Conservation (phyloP, 73 alveolate genomes). For the Symbiodinium pilosum region DNA sequence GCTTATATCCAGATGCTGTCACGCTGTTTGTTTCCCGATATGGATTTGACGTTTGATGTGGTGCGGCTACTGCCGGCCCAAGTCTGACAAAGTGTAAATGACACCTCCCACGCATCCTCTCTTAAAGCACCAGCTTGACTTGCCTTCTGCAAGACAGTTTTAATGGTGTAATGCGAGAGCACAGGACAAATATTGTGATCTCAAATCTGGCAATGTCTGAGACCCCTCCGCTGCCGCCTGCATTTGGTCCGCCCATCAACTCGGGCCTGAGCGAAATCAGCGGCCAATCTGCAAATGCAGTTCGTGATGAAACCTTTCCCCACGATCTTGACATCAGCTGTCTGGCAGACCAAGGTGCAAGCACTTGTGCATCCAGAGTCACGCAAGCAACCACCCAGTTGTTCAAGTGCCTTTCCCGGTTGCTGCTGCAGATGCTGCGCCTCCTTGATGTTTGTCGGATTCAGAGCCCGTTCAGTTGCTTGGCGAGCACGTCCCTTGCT, state of each 20-base stretch:
- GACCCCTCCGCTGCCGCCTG: constrained; percentile 12
- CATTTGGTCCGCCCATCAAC: neutral
- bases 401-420: neutral
- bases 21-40: no score
- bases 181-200: no score
- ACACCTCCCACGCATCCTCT: no score
- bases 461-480: neutral
- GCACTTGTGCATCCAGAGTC: neutral
- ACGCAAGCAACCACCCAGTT: neutral
- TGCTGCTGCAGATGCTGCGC: no score
- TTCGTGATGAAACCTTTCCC: neutral
- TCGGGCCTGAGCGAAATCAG: neutral
- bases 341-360: neutral
- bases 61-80: no score
- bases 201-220: neutral
- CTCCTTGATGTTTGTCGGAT: no score
- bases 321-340: neutral
- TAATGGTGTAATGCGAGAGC: no score
- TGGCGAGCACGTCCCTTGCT: neutral
- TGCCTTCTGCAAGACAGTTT: no score
- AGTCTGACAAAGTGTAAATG: no score
- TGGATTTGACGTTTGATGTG: no score
- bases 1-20: no score
- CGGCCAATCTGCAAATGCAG: neutral
- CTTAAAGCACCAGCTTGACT: no score